A percentile compares a stretch with the other conserved stretches of the same genome.
These are phyloP conservation scores for Penicillium polonicum DNA, from an alignment of 2,329 filamentous ascomycete species.

Conservation along the genomic window DNA sequence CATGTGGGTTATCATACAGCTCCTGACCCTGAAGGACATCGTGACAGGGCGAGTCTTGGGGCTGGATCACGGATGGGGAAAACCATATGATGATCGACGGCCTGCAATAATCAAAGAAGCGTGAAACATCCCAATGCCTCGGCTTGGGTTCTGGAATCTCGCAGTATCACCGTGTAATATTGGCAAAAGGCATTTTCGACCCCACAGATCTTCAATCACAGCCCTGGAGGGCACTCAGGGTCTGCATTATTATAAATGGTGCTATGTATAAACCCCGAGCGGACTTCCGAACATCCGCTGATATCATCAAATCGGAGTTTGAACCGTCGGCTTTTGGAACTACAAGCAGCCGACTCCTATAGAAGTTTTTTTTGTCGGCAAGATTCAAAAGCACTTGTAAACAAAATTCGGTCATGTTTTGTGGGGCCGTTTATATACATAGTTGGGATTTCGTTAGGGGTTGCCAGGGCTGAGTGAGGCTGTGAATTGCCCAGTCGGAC, in stretches of 20 bases:
- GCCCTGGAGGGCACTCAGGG: background rate
- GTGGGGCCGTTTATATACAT: background rate
- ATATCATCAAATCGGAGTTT: background rate
- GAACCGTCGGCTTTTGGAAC: background rate
- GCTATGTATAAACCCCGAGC: background rate
- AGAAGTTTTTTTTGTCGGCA: background rate
- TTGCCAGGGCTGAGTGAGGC: background rate
- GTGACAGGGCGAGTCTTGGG: conserved; percentile 32
- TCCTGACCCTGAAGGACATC: conserved; percentile 35
- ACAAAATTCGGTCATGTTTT: background rate
- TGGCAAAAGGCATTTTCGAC: background rate
- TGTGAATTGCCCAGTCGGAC: background rate
- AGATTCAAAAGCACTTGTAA: background rate
- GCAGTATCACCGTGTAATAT: background rate
- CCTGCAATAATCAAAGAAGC: background rate
- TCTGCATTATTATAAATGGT: background rate
- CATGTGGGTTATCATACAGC: conserved; percentile 32
- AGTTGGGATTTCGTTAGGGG: too few species aligned
- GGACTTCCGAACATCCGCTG: background rate
- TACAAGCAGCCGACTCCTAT: background rate
- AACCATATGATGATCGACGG: background rate
- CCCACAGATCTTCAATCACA: background rate
- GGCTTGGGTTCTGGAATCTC: background rate
- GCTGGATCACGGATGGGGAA: conserved; percentile 29
- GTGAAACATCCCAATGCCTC: background rate